Evolutionary conservation across 441 rosid genomes (phyloP).

Genomic region (Biscutella auriculata): DNA sequence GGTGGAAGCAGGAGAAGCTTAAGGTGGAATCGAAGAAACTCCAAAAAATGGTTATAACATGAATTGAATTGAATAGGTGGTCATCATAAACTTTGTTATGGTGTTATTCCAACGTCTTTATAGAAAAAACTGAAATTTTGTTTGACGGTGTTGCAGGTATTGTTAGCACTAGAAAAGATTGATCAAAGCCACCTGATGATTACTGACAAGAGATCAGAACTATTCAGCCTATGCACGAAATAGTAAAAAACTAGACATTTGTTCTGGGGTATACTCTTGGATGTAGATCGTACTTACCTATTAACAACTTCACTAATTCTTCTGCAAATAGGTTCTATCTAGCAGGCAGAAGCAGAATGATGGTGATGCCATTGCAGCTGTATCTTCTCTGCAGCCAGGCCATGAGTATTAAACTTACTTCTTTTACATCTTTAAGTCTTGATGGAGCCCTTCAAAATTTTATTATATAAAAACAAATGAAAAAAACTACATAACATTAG

Average conservation of each 20-base stretch:
- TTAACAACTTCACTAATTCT: conserved; percentile 6
- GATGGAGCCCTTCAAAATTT: neutral
- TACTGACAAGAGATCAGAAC: conserved; percentile 95
- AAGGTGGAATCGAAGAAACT: too few relatives aligned
- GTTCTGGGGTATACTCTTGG: neutral
- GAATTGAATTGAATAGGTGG: conserved; percentile 89
- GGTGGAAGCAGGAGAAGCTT: too few relatives aligned
- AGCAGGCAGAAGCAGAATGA: conserved; percentile 42
- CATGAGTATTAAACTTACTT: conserved; percentile 50
- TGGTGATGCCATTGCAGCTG: conserved; percentile 29
- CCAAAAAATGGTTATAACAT: conserved; percentile 50
- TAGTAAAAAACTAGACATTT: conserved; percentile 38
- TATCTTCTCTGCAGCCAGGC: conserved; percentile 45
- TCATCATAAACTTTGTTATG: neutral
- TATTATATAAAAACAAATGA: neutral
- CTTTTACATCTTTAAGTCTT: conserved; percentile 4
- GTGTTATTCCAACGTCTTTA: neutral
- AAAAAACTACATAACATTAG: conserved; percentile 5
- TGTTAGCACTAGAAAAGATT: conserved; percentile 76
- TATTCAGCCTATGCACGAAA: conserved; percentile 91
- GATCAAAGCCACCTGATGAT: conserved; percentile 78
- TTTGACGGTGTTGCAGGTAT: conserved; percentile 31
- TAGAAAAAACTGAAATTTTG: neutral
- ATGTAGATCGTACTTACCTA: conserved; percentile 17
- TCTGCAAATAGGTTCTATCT: conserved; percentile 39